A percentile compares a stretch with the other conserved stretches of the same genome.
These are phyloP conservation scores for Vigna trinervia DNA, from an alignment of 306 rosid genomes.

Conservation along the genomic window DNA sequence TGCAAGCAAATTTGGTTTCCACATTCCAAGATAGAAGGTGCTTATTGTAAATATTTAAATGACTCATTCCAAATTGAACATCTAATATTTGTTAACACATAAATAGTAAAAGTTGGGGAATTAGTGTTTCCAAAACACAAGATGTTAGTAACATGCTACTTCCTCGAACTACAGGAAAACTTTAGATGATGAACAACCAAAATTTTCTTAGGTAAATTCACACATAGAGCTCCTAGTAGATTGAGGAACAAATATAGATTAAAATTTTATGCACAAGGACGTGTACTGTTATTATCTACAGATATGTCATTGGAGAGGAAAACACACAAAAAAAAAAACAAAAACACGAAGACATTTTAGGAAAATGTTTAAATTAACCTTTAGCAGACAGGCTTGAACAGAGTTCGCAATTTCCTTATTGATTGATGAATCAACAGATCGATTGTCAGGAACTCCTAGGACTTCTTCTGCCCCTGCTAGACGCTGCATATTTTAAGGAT, in stretches of 20 bases:
- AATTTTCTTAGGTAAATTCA: slow-evolving; percentile 31
- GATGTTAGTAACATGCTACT: neutral
- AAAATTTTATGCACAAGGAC: slow-evolving; percentile 25
- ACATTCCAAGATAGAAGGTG: slow-evolving; percentile 32
- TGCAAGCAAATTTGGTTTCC: slow-evolving; percentile 55
- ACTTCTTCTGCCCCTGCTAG: slow-evolving; percentile 87
- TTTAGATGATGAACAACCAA: slow-evolving; percentile 20
- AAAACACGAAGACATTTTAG: neutral
- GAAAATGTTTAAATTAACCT: slow-evolving; percentile 54
- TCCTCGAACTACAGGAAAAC: slow-evolving; percentile 5
- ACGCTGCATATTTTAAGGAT: slow-evolving; percentile 60
- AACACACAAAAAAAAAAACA: neutral
- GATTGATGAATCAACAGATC: slow-evolving; percentile 48
- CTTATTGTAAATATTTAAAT: slow-evolving; percentile 27
- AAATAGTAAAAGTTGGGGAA: slow-evolving; percentile 19
- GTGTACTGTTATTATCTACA: neutral
- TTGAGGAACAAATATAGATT: slow-evolving; percentile 17
- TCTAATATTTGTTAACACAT: slow-evolving; percentile 11
- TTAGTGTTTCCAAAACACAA: neutral
- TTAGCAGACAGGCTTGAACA: slow-evolving; percentile 60
- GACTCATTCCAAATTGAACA: slow-evolving; percentile 39
- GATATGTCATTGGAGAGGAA: slow-evolving; percentile 22
- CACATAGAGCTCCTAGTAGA: slow-evolving; percentile 21
- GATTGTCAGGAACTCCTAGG: slow-evolving; percentile 53
- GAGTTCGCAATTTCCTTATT: slow-evolving; percentile 64